Percentiles rank a stretch among this genome's conserved stretches.
These are phyloP conservation scores for Xylaria arbuscula DNA, from an alignment of 2,329 filamentous ascomycete species.

Conservation along the genomic window DNA sequence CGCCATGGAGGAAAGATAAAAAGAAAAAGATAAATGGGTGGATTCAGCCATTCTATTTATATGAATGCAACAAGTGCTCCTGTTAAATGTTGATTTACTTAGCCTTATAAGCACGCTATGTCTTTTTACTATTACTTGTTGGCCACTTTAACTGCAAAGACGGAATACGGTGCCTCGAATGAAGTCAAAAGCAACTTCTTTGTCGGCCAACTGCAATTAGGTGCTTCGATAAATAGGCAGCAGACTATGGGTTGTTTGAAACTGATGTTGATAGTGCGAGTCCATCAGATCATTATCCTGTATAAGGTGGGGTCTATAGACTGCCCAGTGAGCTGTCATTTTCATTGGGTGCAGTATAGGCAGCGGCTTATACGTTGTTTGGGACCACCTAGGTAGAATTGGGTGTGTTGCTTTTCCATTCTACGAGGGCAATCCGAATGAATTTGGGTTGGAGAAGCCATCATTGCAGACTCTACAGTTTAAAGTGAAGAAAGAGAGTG, in stretches of 20 bases:
- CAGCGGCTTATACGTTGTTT: background rate
- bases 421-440: background rate
- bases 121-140: background rate
- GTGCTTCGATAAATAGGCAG: background rate
- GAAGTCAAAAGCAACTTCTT: background rate
- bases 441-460: background rate
- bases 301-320: background rate
- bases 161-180: background rate
- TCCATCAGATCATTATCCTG: constrained; percentile 12
- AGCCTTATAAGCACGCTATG: background rate
- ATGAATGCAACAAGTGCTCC: background rate
- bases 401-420: background rate
- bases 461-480: too few species aligned
- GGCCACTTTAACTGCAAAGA: background rate
- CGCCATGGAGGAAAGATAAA: background rate
- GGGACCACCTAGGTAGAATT: background rate
- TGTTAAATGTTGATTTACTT: background rate
- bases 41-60: background rate
- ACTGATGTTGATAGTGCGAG: constrained; percentile 1
- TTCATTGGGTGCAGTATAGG: background rate
- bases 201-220: background rate
- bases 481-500: too few species aligned
- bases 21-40: background rate
- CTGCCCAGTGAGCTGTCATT: background rate
- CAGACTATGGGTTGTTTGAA: background rate